Conservation (phyloP, 2,329 filamentous ascomycete genomes). For the Trichophyton benhamiae region DNA sequence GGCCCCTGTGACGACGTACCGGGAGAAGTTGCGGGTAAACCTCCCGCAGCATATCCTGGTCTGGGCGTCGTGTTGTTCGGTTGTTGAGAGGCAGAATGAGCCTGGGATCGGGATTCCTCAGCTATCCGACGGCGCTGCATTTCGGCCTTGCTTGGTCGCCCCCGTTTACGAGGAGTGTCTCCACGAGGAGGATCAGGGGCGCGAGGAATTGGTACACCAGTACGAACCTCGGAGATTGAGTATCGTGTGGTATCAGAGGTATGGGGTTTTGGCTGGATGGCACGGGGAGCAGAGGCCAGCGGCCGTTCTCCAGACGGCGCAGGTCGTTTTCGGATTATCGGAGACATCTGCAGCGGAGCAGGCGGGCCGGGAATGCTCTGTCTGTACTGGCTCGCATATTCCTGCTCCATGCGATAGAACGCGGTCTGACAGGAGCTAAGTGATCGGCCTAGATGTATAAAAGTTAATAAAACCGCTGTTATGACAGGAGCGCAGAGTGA, state of each 20-base stretch:
- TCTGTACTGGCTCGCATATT: slow-evolving; percentile 16
- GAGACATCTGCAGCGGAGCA: slow-evolving; percentile 11
- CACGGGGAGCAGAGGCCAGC: slow-evolving; percentile 18
- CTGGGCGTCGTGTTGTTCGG: background rate
- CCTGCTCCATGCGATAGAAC: slow-evolving; percentile 25
- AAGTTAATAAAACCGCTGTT: background rate
- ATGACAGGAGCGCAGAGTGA: background rate
- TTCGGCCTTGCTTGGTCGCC: slow-evolving; percentile 33
- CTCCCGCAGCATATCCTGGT: background rate
- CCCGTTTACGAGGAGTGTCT: slow-evolving; percentile 31
- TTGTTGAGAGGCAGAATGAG: background rate
- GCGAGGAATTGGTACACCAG: slow-evolving; percentile 26
- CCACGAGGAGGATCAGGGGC: slow-evolving; percentile 19
- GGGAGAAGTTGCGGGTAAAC: background rate
- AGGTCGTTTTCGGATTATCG: slow-evolving; percentile 16
- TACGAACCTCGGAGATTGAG: slow-evolving; percentile 22
- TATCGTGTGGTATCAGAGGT: slow-evolving; percentile 23
- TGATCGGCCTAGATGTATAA: slow-evolving; percentile 24
- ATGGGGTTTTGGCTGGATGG: slow-evolving; percentile 31
- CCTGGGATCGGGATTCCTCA: background rate
- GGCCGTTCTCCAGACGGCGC: slow-evolving; percentile 20
- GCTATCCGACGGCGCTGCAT: slow-evolving; percentile 23
- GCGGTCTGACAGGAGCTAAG: slow-evolving; percentile 28
- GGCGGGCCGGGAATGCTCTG: slow-evolving; percentile 14
- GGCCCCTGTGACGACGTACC: background rate